Conservation (phyloP, 768 basidiomycete species). For the Termitomyces titanicus region DNA sequence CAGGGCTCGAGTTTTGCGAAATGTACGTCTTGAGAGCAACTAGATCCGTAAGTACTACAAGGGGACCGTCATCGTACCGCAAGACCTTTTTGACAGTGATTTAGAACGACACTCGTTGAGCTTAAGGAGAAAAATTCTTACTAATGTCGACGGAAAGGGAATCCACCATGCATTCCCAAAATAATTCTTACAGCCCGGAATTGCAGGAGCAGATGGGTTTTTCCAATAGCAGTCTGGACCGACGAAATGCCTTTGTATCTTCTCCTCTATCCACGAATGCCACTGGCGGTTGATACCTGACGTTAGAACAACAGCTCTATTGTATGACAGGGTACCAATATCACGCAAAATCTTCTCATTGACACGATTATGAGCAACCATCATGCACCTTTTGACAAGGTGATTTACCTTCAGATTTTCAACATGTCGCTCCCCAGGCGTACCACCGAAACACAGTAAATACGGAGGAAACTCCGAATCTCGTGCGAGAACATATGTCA, state of each 20-base stretch:
- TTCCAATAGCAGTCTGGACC: conserved; percentile 79
- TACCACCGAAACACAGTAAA: conserved; percentile 58
- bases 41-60: conserved; percentile 41
- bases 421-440: conserved; percentile 66
- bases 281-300: conserved; percentile 45
- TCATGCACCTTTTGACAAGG: neutral
- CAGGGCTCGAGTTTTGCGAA: conserved; percentile 51
- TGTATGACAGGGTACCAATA: conserved; percentile 55
- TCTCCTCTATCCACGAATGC: conserved; percentile 43
- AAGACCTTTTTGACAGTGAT: conserved; percentile 44
- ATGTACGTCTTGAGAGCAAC: conserved; percentile 57
- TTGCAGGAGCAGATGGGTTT: conserved; percentile 23
- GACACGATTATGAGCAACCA: too few species aligned
- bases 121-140: conserved; percentile 26
- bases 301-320: conserved; percentile 42
- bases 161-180: conserved; percentile 83
- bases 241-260: conserved; percentile 52
- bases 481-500: conserved; percentile 56
- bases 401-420: conserved; percentile 70
- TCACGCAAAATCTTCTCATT: conserved; percentile 64
- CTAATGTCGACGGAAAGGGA: conserved; percentile 73
- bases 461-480: conserved; percentile 66
- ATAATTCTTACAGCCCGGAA: conserved; percentile 38
- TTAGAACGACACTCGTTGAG: neutral
- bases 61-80: conserved; percentile 60